Evolutionary conservation across 2,329 filamentous ascomycete species (phyloP).

Genomic region (Xylaria arbuscula): DNA sequence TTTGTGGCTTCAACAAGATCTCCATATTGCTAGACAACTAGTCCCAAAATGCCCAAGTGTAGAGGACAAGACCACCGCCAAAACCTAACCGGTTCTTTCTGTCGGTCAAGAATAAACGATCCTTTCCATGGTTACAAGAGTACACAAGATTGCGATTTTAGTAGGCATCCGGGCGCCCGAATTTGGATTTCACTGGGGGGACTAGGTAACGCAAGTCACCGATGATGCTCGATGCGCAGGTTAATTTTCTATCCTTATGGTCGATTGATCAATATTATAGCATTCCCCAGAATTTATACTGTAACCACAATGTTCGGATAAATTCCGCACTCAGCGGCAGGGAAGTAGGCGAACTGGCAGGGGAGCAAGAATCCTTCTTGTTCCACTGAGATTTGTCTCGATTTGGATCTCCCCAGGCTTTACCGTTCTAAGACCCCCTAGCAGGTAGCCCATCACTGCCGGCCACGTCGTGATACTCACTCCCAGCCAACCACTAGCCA

Average conservation of each 20-base stretch:
- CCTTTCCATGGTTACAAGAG: constrained; percentile 16
- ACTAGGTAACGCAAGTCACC: constrained; percentile 6
- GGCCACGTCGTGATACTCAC: constrained; percentile 14
- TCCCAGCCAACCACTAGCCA: constrained; percentile 25
- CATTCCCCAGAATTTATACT: constrained; percentile 5
- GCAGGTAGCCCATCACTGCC: constrained; percentile 16
- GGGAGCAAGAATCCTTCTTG: constrained; percentile 19
- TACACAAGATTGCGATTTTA: constrained; percentile 5
- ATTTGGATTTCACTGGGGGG: not conserved
- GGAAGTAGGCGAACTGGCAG: not conserved
- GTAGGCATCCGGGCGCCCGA: not conserved
- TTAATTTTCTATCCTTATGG: not conserved
- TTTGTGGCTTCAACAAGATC: constrained; percentile 24
- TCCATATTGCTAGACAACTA: constrained; percentile 1
- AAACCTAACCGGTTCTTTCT: constrained; percentile 7
- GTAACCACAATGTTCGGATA: constrained; percentile 20
- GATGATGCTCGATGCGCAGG: not conserved
- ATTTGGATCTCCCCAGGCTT: constrained; percentile 31
- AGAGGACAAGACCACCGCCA: constrained; percentile 2
- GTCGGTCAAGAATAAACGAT: constrained; percentile 21
- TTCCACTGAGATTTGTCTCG: constrained; percentile 23
- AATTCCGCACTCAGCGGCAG: constrained; percentile 31
- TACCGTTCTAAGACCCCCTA: constrained; percentile 26
- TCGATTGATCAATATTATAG: constrained; percentile 7
- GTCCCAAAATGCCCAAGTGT: constrained; percentile 10